A percentile compares a stretch with the other conserved stretches of the same genome.
These are phyloP conservation scores for Colletotrichum orbiculare DNA, from an alignment of 2,329 filamentous ascomycete genomes.

Conservation along the genomic window DNA sequence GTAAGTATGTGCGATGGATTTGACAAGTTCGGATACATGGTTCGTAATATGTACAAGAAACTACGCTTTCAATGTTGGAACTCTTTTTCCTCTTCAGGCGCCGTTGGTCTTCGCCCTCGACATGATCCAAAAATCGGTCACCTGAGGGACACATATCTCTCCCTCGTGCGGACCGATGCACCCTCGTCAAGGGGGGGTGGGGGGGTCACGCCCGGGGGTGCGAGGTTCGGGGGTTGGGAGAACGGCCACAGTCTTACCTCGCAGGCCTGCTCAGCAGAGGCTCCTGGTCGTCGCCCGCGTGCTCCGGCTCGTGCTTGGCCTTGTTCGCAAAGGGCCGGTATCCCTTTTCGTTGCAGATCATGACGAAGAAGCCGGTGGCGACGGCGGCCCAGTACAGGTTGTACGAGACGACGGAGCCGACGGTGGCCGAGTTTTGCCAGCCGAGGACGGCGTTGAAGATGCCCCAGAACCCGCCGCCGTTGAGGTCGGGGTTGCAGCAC, in stretches of 20 bases:
- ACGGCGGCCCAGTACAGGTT: slow-evolving; percentile 38
- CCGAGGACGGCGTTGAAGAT: slow-evolving; percentile 79
- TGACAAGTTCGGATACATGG: slow-evolving; percentile 6
- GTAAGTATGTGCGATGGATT: slow-evolving; percentile 19
- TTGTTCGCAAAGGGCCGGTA: slow-evolving; percentile 29
- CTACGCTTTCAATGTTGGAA: neutral
- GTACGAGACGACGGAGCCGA: slow-evolving; percentile 38
- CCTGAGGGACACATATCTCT: slow-evolving; percentile 1
- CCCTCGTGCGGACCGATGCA: neutral
- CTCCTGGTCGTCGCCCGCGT: slow-evolving; percentile 33
- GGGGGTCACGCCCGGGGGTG: neutral
- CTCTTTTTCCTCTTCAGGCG: slow-evolving; percentile 12
- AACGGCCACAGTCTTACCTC: slow-evolving; percentile 30
- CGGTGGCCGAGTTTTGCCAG: slow-evolving; percentile 53
- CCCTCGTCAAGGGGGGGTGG: neutral
- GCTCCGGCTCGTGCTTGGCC: slow-evolving; percentile 10
- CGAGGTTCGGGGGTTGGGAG: neutral
- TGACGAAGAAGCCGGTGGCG: slow-evolving; percentile 34
- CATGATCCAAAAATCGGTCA: slow-evolving; percentile 1
- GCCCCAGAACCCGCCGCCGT: slow-evolving; percentile 76
- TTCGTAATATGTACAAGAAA: slow-evolving; percentile 24
- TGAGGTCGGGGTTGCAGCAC: slow-evolving; percentile 71
- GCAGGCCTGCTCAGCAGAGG: slow-evolving; percentile 37
- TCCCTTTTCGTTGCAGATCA: slow-evolving; percentile 36
- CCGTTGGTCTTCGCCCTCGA: slow-evolving; percentile 17